Base-by-base conservation (phyloP, 495 filamentous ascomycete genomes). In the Patellaria atrata region DNA sequence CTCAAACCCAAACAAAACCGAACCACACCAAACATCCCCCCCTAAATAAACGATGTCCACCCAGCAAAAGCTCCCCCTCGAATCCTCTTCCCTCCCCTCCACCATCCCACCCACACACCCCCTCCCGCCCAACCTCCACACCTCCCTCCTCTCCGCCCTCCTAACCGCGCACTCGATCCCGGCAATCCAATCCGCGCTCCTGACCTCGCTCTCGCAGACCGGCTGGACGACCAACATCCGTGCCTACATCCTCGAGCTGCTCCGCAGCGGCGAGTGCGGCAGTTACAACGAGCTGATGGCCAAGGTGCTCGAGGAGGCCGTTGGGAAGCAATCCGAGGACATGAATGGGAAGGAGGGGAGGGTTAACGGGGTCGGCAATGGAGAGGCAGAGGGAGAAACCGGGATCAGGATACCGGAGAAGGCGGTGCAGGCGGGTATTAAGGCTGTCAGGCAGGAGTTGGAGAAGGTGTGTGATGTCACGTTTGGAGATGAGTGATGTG, bases 231-330 rank as follows among this genome's bases (percentile, higher is more conserved):
- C 33, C 40, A 37, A 41, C 30, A 30, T 55, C 22, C 39, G 42
- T 12, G 31, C 37, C 4, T 48, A 51, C 38, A 38, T 48, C 30
- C 43, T 33, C 4, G 11, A 39, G 5, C 50, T 55, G 3, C 39
- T 55, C 6, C 52, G 52, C 18, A 41, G 41, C n/a, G 52, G 52
- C n/a, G 50, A 55, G 18, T 48, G 44, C 39, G 37, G 37, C 9
- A 51, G 41, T 5, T 38, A 46, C 24, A 40, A 40, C 24, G 50
- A 55, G 27, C 17, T 53, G 23, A 48, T 48, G 43, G 30, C 29
- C 9, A 20, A 34, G 13, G 42, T 55, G 14, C 14, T 44, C 11
- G 35, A 33, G 18, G 45, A 51, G 22, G 33, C 45, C 8, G 14
- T 34, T 30, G 36, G 41, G 5, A 19, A 35, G 18, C 22, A 2